Evolutionary conservation across 2,329 filamentous ascomycete genomes (phyloP).

Genomic region (Davidsoniella virescens): DNA sequence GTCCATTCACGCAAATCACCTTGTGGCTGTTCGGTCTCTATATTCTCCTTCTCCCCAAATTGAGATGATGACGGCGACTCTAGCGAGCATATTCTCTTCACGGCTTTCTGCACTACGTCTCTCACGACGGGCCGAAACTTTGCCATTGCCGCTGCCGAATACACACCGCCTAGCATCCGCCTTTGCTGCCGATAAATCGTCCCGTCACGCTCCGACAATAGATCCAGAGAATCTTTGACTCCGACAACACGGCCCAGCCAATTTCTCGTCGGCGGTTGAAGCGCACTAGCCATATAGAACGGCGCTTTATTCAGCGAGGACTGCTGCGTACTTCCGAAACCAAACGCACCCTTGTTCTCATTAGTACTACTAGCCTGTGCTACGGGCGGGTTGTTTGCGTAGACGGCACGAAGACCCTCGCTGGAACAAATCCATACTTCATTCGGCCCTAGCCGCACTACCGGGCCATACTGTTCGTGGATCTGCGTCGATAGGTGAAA

Average conservation of each 20-base stretch:
- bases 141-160: constrained; percentile 26
- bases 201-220: constrained; percentile 32
- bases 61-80: constrained; percentile 16
- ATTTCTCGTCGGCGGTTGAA: constrained; percentile 27
- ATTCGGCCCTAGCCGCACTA: constrained; percentile 36
- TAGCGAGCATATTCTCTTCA: constrained; percentile 23
- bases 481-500: constrained; percentile 26
- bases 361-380: background rate
- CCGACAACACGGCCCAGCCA: constrained; percentile 21
- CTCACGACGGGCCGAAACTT: constrained; percentile 28
- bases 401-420: constrained; percentile 32
- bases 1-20: constrained; percentile 36
- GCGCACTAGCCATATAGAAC: constrained; percentile 24
- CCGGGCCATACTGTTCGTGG: constrained; percentile 31
- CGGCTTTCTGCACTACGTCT: constrained; percentile 21
- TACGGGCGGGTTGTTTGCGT: constrained; percentile 19
- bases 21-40: constrained; percentile 7
- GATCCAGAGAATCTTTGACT: constrained; percentile 30
- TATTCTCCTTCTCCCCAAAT: background rate
- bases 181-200: constrained; percentile 32
- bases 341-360: no score
- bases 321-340: no score
- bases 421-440: constrained; percentile 36
- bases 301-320: background rate
- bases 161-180: constrained; percentile 32